These are phyloP conservation scores for Yarrowia keelungensis DNA, from an alignment of 805 yeast species.

Conservation along the genomic window DNA sequence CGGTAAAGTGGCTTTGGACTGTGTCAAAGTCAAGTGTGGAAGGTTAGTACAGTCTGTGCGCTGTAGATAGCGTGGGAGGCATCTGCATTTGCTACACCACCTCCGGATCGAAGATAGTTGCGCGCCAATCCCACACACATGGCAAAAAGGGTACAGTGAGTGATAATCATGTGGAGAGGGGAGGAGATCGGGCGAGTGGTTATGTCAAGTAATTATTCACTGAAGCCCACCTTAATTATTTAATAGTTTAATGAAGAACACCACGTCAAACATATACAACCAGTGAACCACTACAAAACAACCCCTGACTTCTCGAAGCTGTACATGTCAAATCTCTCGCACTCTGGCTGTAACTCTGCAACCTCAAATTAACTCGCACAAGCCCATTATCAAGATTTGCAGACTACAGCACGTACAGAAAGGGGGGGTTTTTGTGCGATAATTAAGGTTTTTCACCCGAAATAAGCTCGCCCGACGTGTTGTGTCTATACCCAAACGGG, in stretches of 20 bases:
- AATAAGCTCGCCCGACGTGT: slow-evolving; percentile 1
- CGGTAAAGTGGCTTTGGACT: slow-evolving; percentile 29
- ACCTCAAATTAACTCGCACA: not conserved
- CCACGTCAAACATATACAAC: too few relatives aligned
- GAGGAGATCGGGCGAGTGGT: not conserved
- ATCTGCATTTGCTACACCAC: slow-evolving; percentile 8
- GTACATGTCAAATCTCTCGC: not conserved
- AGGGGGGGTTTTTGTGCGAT: not conserved
- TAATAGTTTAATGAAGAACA: too few relatives aligned
- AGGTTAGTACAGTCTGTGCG: slow-evolving; percentile 24
- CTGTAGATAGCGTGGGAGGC: not conserved
- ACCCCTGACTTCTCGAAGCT: not conserved
- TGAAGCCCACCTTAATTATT: too few relatives aligned
- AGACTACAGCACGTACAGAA: slow-evolving; percentile 16
- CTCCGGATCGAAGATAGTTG: slow-evolving; percentile 27
- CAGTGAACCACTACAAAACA: too few relatives aligned
- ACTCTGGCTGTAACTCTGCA: not conserved
- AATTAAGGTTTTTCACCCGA: not conserved
- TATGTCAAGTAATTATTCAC: not conserved
- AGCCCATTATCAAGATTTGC: slow-evolving; percentile 12
- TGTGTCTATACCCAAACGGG: slow-evolving; percentile 21
- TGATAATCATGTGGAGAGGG: not conserved
- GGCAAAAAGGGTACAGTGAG: slow-evolving; percentile 6
- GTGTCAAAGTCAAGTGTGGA: slow-evolving; percentile 35
- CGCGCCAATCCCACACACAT: slow-evolving; percentile 22